Conservation (phyloP, 1,284 basidiomycete species). For the Malassezia globosa region DNA sequence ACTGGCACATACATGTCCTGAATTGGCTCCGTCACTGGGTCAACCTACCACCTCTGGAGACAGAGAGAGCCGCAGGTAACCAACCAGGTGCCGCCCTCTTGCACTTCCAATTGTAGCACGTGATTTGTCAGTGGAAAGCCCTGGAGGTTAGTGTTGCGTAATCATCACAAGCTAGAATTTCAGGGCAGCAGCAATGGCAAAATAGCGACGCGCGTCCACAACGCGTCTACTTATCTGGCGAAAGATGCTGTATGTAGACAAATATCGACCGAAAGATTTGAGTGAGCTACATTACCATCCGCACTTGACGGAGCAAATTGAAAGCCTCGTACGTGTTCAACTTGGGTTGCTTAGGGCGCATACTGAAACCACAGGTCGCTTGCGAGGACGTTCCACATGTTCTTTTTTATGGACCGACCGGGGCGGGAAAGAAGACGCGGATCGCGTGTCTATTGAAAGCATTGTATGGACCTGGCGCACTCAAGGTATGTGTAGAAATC, state of each 20-base stretch:
- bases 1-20: constrained; percentile 33
- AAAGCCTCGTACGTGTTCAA: constrained; percentile 58
- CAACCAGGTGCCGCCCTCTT: neutral
- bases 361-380: constrained; percentile 20
- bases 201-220: too few species aligned
- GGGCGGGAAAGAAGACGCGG: constrained; percentile 95
- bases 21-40: constrained; percentile 25
- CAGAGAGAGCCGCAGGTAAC: neutral
- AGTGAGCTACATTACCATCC: constrained; percentile 80
- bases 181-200: neutral
- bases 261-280: constrained; percentile 78
- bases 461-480: constrained; percentile 79
- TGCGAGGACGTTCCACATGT: constrained; percentile 81
- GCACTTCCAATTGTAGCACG: neutral
- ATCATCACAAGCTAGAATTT: neutral
- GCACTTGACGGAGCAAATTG: constrained; percentile 66
- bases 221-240: too few species aligned
- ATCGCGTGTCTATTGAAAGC: constrained; percentile 69
- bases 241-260: constrained; percentile 45
- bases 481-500: constrained; percentile 58
- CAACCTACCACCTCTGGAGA: too few species aligned
- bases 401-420: constrained; percentile 93
- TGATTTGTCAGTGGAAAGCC: neutral
- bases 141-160: too few species aligned
- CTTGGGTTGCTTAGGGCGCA: too few species aligned